A percentile compares a stretch with the other conserved stretches of the same genome.
Evolutionary conservation across 2,329 filamentous ascomycete species (phyloP).

Genomic region (Magnaporthiopsis rhizophila): DNA sequence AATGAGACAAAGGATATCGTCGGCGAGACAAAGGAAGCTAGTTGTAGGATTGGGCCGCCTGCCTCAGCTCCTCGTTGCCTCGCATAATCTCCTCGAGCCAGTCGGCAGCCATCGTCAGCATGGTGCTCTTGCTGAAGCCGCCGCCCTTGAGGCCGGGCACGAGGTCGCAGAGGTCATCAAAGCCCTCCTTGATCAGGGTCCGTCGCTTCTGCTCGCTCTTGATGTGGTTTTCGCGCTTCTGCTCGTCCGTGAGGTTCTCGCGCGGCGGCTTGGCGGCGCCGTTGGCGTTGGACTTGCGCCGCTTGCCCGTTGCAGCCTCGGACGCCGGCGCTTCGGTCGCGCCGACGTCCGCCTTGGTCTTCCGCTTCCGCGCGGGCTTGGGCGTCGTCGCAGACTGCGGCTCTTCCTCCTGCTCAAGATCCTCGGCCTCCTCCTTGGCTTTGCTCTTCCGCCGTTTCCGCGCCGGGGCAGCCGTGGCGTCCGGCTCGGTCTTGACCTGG

Average conservation of each 20-base stretch:
- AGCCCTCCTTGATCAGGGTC: conserved; percentile 73
- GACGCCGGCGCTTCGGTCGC: conserved; percentile 24
- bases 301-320: conserved; percentile 29
- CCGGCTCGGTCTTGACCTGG: conserved; percentile 25
- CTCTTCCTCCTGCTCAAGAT: conserved; percentile 32
- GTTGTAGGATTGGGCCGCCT: conserved; percentile 5
- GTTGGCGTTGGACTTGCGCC: conserved; percentile 40
- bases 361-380: conserved; percentile 35
- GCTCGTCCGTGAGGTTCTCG: conserved; percentile 71
- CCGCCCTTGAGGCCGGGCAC: conserved; percentile 68
- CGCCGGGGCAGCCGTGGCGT: conserved; percentile 32
- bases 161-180: conserved; percentile 68
- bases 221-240: conserved; percentile 82
- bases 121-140: conserved; percentile 75
- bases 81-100: conserved; percentile 67
- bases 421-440: conserved; percentile 30
- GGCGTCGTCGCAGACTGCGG: conserved; percentile 24
- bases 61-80: conserved; percentile 55
- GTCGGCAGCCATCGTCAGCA: conserved; percentile 66
- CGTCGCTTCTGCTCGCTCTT: conserved; percentile 80
- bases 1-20: too few relatives aligned
- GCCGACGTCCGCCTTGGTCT: conserved; percentile 36
- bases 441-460: conserved; percentile 49
- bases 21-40: neutral
- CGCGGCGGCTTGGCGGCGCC: conserved; percentile 38